Conservation (phyloP, 345 rosid species). For the Bruguiera parviflora region DNA sequence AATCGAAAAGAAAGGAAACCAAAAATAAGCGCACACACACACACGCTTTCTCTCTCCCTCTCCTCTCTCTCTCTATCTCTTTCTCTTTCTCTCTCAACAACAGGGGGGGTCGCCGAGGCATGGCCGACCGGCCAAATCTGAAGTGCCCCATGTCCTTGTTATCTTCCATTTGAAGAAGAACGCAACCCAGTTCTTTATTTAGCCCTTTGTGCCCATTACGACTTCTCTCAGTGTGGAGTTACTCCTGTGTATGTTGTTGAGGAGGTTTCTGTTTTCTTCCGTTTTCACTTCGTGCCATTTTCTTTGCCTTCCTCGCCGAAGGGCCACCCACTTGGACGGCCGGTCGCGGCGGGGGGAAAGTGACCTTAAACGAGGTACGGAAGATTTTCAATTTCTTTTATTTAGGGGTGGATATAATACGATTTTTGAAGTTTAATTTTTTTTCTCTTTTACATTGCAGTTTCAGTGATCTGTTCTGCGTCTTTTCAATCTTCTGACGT, state of each 20-base stretch:
- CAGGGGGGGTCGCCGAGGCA: slow-evolving; percentile 1
- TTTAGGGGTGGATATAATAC: neutral
- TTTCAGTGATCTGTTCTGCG: slow-evolving; percentile 17
- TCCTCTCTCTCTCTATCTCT: neutral
- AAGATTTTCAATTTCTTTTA: neutral
- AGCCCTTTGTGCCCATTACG: neutral
- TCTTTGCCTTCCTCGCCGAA: neutral
- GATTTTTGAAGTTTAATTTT: neutral
- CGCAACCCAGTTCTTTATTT: too few relatives aligned
- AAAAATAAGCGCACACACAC: neutral
- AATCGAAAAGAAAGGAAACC: neutral
- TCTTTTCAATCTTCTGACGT: neutral
- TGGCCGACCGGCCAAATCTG: slow-evolving; percentile 18
- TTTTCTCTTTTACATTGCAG: neutral
- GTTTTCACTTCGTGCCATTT: neutral
- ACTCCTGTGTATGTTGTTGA: neutral
- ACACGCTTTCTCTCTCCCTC: neutral
- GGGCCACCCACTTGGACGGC: neutral
- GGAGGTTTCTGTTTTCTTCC: neutral
- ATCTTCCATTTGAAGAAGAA: neutral
- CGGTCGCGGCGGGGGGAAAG: neutral
- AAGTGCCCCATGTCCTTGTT: slow-evolving; percentile 4
- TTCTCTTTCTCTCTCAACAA: too few relatives aligned
- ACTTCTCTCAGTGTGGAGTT: neutral
- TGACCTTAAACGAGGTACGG: neutral